phyloP scores from a whole-genome alignment of 805 yeast species.

The Metschnikowia hibisci region DNA sequence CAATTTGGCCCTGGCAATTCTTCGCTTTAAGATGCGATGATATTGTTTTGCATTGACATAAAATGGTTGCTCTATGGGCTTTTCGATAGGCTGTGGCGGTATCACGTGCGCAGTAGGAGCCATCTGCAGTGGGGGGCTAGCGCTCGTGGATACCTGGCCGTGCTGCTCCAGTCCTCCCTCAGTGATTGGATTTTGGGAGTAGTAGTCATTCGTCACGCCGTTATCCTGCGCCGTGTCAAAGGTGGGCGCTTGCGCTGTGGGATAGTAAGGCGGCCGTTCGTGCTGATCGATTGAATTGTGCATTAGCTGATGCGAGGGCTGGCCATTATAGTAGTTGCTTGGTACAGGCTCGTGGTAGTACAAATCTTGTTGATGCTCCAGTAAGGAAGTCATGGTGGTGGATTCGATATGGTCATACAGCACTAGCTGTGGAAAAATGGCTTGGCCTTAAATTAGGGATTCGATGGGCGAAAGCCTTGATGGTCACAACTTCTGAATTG shows the following conservation, averaged over 20 bases:
- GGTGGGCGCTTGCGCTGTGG: slow-evolving; percentile 8
- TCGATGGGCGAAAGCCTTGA: neutral
- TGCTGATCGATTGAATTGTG: slow-evolving; percentile 14
- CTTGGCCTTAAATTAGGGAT: neutral
- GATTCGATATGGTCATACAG: neutral
- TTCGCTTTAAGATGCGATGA: slow-evolving; percentile 86
- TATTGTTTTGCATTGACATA: slow-evolving; percentile 98
- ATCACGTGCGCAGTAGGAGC: slow-evolving; percentile 10
- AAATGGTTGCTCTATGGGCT: slow-evolving; percentile 75
- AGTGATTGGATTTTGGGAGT: slow-evolving; percentile 10
- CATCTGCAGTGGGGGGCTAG: slow-evolving; percentile 7
- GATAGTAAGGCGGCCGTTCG: slow-evolving; percentile 24
- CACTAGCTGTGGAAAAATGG: neutral
- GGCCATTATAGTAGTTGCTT: slow-evolving; percentile 18
- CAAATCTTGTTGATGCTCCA: slow-evolving; percentile 14
- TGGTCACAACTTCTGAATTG: no score
- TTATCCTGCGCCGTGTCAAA: slow-evolving; percentile 15
- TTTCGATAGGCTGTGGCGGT: slow-evolving; percentile 9
- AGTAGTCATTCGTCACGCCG: slow-evolving; percentile 13
- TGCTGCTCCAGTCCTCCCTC: slow-evolving; percentile 9
- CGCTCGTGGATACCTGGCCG: slow-evolving; percentile 9
- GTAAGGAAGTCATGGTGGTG: slow-evolving; percentile 20
- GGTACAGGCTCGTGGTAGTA: slow-evolving; percentile 26
- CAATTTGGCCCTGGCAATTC: slow-evolving; percentile 88
- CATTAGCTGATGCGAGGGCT: slow-evolving; percentile 14